Percentiles rank a stretch among this genome's conserved stretches.
Conservation (phyloP, 345 rosid genomes). For the Rhizophora apiculata region DNA sequence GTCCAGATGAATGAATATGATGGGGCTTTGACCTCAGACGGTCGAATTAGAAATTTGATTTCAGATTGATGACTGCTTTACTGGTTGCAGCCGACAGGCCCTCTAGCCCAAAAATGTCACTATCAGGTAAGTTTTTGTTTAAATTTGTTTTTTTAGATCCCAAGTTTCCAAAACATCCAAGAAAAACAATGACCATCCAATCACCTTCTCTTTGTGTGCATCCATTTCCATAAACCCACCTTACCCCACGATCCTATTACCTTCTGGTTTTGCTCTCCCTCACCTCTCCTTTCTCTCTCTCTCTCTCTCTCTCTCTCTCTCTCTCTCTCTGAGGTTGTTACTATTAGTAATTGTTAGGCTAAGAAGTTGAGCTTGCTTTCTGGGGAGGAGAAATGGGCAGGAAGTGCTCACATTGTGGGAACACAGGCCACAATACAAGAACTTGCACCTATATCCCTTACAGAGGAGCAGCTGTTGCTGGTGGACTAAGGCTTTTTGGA, state of each 20-base stretch:
- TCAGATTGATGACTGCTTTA: too few species aligned
- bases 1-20: too few species aligned
- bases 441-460: constrained; percentile 35
- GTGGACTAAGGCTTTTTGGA: constrained; percentile 56
- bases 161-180: constrained; percentile 32
- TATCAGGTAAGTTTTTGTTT: not conserved
- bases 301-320: constrained; percentile 20
- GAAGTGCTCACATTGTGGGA: constrained; percentile 69
- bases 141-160: constrained; percentile 5
- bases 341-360: constrained; percentile 7
- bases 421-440: constrained; percentile 63
- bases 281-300: not conserved
- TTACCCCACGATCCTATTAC: constrained; percentile 21
- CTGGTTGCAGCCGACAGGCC: too few species aligned
- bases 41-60: too few species aligned
- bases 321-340: constrained; percentile 10
- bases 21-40: too few species aligned
- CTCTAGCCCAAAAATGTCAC: too few species aligned
- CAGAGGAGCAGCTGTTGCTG: constrained; percentile 17
- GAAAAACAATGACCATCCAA: constrained; percentile 47
- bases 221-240: constrained; percentile 43
- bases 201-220: constrained; percentile 45
- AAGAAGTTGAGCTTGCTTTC: constrained; percentile 14
- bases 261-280: not conserved
- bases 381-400: constrained; percentile 53